Conservation (phyloP, 2,329 filamentous ascomycete species). For the Claviceps monticola region DNA sequence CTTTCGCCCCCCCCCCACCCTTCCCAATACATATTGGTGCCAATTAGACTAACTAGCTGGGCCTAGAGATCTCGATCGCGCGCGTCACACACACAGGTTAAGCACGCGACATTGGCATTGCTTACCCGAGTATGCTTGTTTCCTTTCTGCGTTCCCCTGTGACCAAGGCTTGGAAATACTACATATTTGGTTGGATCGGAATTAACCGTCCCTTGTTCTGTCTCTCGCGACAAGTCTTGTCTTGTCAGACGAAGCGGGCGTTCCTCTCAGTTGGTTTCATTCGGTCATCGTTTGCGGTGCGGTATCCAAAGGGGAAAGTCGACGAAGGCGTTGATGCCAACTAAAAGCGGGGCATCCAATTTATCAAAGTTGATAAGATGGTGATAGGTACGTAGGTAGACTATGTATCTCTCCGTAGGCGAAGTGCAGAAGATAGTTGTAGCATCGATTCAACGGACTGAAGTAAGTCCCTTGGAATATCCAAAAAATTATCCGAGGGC, state of each 20-base stretch:
- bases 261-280: too few species aligned
- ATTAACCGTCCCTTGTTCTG: neutral
- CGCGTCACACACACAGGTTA: neutral
- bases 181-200: neutral
- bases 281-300: too few species aligned
- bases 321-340: too few species aligned
- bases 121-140: neutral
- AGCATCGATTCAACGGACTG: too few species aligned
- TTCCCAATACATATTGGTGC: neutral
- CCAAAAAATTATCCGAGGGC: too few species aligned
- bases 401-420: too few species aligned
- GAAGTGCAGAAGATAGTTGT: too few species aligned
- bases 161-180: neutral
- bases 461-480: too few species aligned
- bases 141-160: neutral
- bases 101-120: neutral
- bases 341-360: too few species aligned
- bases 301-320: too few species aligned
- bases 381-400: too few species aligned
- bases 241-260: neutral
- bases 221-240: neutral
- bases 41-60: neutral
- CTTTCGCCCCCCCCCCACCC: neutral
- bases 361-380: too few species aligned
- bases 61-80: neutral